Evolutionary conservation across 2,329 filamentous ascomycete genomes (phyloP).

Genomic region (Knoxdaviesia capensis): DNA sequence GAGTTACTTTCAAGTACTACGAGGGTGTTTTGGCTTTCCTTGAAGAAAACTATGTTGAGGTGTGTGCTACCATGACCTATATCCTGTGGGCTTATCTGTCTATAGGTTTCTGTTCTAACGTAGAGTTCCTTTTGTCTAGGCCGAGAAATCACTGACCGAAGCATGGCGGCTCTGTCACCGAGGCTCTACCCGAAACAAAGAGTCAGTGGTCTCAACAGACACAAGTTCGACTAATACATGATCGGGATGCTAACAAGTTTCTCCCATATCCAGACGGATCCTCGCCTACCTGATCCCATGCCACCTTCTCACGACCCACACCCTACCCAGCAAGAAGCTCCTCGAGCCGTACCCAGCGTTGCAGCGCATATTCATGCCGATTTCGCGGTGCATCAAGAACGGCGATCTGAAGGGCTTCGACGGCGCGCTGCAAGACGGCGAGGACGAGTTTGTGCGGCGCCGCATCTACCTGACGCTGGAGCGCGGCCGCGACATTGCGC

Average conservation of each 20-base stretch:
- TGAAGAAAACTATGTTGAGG: conserved; percentile 77
- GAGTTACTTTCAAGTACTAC: conserved; percentile 94
- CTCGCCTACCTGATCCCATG: conserved; percentile 90
- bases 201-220: conserved; percentile 32
- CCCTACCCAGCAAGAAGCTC: conserved; percentile 52
- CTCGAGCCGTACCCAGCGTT: conserved; percentile 59
- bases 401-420: conserved; percentile 77
- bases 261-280: conserved; percentile 30
- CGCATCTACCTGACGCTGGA: conserved; percentile 92
- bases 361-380: conserved; percentile 56
- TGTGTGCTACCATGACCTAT: conserved; percentile 13
- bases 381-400: conserved; percentile 59
- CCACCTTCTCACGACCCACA: conserved; percentile 72
- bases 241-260: neutral
- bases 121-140: conserved; percentile 21
- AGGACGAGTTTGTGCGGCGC: conserved; percentile 82
- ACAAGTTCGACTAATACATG: conserved; percentile 7
- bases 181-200: conserved; percentile 52
- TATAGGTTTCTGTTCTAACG: neutral
- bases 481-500: conserved; percentile 71
- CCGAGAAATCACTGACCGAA: conserved; percentile 59
- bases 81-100: neutral
- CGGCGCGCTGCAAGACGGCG: conserved; percentile 54
- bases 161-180: conserved; percentile 71
- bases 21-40: conserved; percentile 83